phyloP scores from a whole-genome alignment of 176 grass and related monocot species.

The Bonia amplexicaulis region DNA sequence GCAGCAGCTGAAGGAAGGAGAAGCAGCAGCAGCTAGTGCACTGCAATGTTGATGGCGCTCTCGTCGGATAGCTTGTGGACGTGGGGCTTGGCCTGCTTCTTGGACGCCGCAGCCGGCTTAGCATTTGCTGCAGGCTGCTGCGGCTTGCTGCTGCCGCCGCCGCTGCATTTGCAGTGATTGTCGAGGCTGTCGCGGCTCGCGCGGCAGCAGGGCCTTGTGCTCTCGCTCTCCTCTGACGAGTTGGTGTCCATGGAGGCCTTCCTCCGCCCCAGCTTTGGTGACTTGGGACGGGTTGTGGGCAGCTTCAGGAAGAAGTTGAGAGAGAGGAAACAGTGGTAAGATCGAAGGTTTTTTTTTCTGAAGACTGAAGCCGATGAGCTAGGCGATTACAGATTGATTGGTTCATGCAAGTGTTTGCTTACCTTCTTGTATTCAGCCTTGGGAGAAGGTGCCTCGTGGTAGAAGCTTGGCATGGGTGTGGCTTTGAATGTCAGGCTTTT shows the following conservation, averaged over 20 bases:
- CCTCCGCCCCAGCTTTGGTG: slow-evolving; percentile 87
- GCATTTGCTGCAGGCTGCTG: neutral
- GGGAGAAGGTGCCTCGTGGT: slow-evolving; percentile 88
- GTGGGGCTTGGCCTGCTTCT: slow-evolving; percentile 39
- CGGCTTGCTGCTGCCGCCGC: slow-evolving; percentile 20
- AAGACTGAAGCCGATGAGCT: neutral
- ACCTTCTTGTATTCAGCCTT: slow-evolving; percentile 93
- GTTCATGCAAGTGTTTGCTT: neutral
- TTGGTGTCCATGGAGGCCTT: slow-evolving; percentile 66
- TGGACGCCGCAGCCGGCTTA: slow-evolving; percentile 1
- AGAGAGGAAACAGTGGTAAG: neutral
- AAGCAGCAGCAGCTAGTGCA: slow-evolving; percentile 42
- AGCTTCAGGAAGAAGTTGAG: slow-evolving; percentile 34
- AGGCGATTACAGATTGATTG: neutral
- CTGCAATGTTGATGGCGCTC: slow-evolving; percentile 61
- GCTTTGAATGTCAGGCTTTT: slow-evolving; percentile 93
- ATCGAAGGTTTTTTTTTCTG: neutral
- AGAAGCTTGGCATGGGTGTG: slow-evolving; percentile 91
- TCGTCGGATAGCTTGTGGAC: slow-evolving; percentile 46
- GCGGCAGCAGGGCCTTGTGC: slow-evolving; percentile 42
- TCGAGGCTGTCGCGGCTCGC: slow-evolving; percentile 53
- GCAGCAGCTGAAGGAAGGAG: neutral
- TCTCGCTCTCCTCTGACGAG: slow-evolving; percentile 52
- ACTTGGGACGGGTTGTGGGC: slow-evolving; percentile 91
- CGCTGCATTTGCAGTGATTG: slow-evolving; percentile 31